These are phyloP conservation scores for Fusarium humuli DNA, from an alignment of 2,329 filamentous ascomycete genomes.

Conservation along the genomic window DNA sequence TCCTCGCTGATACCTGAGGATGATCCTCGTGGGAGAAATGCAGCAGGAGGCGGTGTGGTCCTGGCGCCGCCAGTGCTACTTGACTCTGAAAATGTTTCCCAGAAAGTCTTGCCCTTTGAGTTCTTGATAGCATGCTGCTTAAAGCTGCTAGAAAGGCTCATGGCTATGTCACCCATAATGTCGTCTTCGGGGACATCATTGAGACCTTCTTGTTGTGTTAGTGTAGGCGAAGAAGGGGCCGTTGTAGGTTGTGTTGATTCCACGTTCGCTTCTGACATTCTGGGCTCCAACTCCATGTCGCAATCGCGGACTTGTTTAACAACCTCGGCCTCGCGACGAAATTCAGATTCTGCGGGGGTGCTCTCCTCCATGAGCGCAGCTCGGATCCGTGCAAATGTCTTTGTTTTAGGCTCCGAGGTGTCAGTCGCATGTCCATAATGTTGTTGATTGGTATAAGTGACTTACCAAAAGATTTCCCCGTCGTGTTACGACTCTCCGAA, in stretches of 20 bases:
- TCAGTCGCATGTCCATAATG: conserved; percentile 45
- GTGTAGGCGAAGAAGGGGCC: conserved; percentile 75
- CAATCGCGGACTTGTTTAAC: conserved; percentile 94
- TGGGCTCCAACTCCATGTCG: conserved; percentile 73
- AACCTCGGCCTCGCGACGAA: conserved; percentile 91
- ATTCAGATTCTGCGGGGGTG: conserved; percentile 87
- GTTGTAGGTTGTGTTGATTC: conserved; percentile 64
- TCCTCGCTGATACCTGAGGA: conserved; percentile 76
- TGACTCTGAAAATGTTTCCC: conserved; percentile 81
- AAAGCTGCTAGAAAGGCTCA: conserved; percentile 72
- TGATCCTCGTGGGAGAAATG: conserved; percentile 69
- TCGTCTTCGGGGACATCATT: conserved; percentile 79
- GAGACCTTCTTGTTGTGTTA: conserved; percentile 72
- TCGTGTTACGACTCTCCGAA: conserved; percentile 84
- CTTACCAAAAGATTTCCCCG: conserved; percentile 88
- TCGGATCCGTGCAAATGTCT: conserved; percentile 92
- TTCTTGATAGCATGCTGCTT: conserved; percentile 79
- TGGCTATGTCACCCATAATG: conserved; percentile 68
- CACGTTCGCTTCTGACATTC: conserved; percentile 53
- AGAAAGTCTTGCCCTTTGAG: conserved; percentile 75
- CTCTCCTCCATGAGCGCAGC: conserved; percentile 90
- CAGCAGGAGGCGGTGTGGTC: conserved; percentile 74
- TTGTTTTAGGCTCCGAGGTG: conserved; percentile 83
- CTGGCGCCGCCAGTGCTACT: conserved; percentile 62
- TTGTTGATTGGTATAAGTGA: conserved; percentile 24